Evolutionary conservation across 2,329 filamentous ascomycete species (phyloP).

Genomic region (Penicillium paneum): DNA sequence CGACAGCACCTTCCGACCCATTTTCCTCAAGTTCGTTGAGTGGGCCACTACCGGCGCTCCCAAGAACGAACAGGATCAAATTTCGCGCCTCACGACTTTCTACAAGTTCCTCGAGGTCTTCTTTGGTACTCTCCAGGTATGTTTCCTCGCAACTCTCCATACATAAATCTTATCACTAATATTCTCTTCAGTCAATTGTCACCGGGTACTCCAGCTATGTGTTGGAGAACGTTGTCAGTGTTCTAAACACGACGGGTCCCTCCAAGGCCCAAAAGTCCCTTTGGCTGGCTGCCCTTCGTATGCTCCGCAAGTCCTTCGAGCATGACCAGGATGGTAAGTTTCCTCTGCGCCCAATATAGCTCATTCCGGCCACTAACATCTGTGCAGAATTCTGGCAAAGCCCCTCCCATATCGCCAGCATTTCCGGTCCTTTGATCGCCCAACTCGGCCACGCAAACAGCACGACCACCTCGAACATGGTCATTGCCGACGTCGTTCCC

Average conservation of each 20-base stretch:
- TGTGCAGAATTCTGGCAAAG: slow-evolving; percentile 79
- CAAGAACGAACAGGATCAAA: slow-evolving; percentile 58
- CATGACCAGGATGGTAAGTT: slow-evolving; percentile 75
- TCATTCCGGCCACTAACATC: slow-evolving; percentile 9
- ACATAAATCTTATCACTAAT: background rate
- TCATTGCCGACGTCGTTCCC: slow-evolving; percentile 60
- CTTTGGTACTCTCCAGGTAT: slow-evolving; percentile 74
- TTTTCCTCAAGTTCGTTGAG: slow-evolving; percentile 82
- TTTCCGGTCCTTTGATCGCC: slow-evolving; percentile 65
- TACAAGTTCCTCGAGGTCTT: slow-evolving; percentile 78
- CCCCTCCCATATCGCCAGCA: slow-evolving; percentile 75
- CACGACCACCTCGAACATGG: slow-evolving; percentile 45
- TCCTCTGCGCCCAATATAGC: background rate
- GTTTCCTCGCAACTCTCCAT: slow-evolving; percentile 1
- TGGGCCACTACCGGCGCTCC: slow-evolving; percentile 65
- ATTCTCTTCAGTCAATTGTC: slow-evolving; percentile 65
- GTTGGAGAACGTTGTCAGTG: slow-evolving; percentile 67
- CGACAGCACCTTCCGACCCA: slow-evolving; percentile 85
- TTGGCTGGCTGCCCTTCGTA: slow-evolving; percentile 66
- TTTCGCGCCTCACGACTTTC: slow-evolving; percentile 67
- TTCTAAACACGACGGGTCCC: slow-evolving; percentile 50
- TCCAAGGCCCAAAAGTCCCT: slow-evolving; percentile 56
- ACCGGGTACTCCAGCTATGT: slow-evolving; percentile 87
- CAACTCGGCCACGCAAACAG: slow-evolving; percentile 57
- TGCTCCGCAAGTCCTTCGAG: slow-evolving; percentile 72